Evolutionary conservation across 2,329 filamentous ascomycete species (phyloP), one percentile per base, ranked within the genome.

Genomic region (Fusarium torreyae): DNA sequence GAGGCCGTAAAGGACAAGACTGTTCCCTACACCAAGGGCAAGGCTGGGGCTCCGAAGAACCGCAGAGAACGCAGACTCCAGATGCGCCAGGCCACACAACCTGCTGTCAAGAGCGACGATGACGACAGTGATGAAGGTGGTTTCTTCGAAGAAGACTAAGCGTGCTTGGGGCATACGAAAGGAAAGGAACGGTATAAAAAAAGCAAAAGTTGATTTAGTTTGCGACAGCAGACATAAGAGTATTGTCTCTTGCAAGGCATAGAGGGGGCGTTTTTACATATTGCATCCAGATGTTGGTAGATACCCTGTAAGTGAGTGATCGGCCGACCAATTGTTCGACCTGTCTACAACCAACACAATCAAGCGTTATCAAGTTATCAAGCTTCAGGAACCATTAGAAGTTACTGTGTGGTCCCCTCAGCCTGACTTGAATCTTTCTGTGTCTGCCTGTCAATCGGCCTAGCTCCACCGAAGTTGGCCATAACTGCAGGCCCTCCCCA

Each of bases 91-190:
- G 61, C 75, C 39, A 66, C 72, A 73, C 74, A 79, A 57, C 53
- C 75, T 28, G 69, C 53, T 34, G 69, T 70, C n/a, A 77, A 79
- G 22, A 77, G 79, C 42, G 82, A 83, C 20, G 83, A 82, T 18
- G 83, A 82, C 22, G 82, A 84, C 57, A 86, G 85, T 17, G 87
- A 83, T 54, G 86, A 85, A 22, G 86, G 83, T 11, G 86, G 87
- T 14, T 91, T 90, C 78, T 90, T 90, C 71, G 86, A 89, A 72
- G 63, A 74, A 38, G 56, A 40, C 20, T 72, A 40, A 54, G 24
- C 22, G 28, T 11, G 20, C 26, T 22, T 24, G 7, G 28, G 8
- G 22, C 17, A 28, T 26, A 6, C 18, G 13, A 31, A 26, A n/a
- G 22, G 22, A n/a, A 46, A 26, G 36, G 38, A 26, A 20, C 11